These are phyloP conservation scores for Naematelia encephala DNA, from an alignment of 768 basidiomycete genomes.

Conservation along the genomic window DNA sequence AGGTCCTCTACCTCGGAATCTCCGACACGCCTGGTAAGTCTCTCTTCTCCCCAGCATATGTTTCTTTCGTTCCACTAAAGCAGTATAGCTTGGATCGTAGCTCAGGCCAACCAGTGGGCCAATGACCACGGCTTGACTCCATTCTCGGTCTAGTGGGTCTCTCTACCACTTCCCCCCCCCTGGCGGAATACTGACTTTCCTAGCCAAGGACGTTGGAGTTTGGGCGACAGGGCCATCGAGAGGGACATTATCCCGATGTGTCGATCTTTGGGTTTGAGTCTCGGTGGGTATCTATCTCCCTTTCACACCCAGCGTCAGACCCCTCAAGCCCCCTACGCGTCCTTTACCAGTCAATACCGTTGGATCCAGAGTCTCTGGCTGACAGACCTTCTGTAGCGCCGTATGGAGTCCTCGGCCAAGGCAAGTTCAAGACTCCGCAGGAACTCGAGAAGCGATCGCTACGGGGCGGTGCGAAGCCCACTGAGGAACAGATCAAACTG, in stretches of 20 bases:
- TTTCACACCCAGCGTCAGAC: too few relatives aligned
- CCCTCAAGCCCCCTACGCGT: too few relatives aligned
- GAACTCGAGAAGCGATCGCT: conserved; percentile 29
- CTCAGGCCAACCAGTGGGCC: conserved; percentile 56
- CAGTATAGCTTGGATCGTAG: conserved; percentile 25
- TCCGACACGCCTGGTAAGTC: conserved; percentile 37
- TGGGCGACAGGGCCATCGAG: conserved; percentile 55
- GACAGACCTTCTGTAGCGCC: too few relatives aligned
- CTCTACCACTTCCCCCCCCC: too few relatives aligned
- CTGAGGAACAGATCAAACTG: conserved; percentile 18
- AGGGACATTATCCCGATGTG: conserved; percentile 58
- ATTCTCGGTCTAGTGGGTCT: conserved; percentile 61
- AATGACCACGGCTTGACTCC: conserved; percentile 56
- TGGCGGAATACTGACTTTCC: too few relatives aligned
- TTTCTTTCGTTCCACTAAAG: not conserved
- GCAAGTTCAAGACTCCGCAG: conserved; percentile 45
- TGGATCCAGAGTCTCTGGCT: too few relatives aligned
- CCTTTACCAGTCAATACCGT: too few relatives aligned
- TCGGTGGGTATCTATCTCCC: too few relatives aligned
- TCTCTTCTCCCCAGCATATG: not conserved
- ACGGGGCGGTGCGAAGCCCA: conserved; percentile 14
- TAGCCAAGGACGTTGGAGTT: conserved; percentile 35
- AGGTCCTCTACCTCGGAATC: conserved; percentile 48
- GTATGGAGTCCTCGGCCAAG: conserved; percentile 52
- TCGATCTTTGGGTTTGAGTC: conserved; percentile 21